Base-by-base conservation (phyloP, 176 grass and related monocot genomes). In the Rhipidocladum racemiflorum region DNA sequence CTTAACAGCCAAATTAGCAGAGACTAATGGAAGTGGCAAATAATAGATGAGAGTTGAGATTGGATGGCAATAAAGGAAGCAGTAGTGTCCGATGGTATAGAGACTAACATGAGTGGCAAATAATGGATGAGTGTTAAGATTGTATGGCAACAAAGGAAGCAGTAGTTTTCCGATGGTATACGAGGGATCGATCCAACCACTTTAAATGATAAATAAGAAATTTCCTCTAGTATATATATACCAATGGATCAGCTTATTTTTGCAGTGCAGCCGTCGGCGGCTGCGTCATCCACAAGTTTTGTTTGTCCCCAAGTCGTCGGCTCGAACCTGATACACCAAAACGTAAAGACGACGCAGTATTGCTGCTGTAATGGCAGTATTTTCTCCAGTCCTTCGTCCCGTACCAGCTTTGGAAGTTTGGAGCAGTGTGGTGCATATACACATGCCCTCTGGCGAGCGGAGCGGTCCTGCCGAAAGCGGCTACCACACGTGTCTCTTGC, bases 381-480 rank as follows among this genome's bases (percentile, higher is more conserved):
- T 49, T 61, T 69, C 64, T 42, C 65, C 17, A 34, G 84, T 39
- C n/a, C 29, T 78, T 72, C 10, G 78, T 49, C 2, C 35, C 69
- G 68, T 55, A 53, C 18, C n/a, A 27, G 42, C 36, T 77, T 70
- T 68, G 51, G 74, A 27, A 29, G 25, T 77, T 70, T 68, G 51
- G 74, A 39, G 48, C 49, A 10, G 28, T 29, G 85, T 61, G 17
- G 17, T 38, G 79, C 65, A 51, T 15, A 27, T 28, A 16, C 39
- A 9, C 15, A 56, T 38, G 81, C 77, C 49, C 76, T 71, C 51
- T 75, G 61, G 69, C 50, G 53, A 13, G 53, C 51, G 66, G 24
- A 32, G 6, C 64, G 87, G 75, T 68, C 30, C 29, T 49, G 87
- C 87, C 76, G 70, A 89, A 89, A 89, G 87, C 12, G 42, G 53